phyloP scores from a whole-genome alignment of 345 rosid genomes.

The Pugionium dolabratum region DNA sequence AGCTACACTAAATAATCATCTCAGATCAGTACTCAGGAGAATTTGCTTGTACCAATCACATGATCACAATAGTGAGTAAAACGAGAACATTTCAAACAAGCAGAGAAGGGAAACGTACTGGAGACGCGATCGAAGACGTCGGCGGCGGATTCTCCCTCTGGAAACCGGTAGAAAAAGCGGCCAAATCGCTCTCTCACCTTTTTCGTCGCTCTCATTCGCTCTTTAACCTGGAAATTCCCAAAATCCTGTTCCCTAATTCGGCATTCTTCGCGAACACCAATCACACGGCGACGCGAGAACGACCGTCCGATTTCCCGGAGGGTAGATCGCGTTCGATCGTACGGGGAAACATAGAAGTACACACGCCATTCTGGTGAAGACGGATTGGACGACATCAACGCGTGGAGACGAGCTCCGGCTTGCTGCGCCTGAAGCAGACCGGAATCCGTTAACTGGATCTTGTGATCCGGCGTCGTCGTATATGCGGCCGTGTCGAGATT shows the following conservation, averaged over 20 bases:
- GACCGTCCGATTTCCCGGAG: slow-evolving; percentile 89
- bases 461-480: slow-evolving; percentile 82
- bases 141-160: slow-evolving; percentile 99
- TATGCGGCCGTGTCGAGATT: slow-evolving; percentile 80
- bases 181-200: slow-evolving; percentile 76
- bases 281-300: slow-evolving; percentile 64
- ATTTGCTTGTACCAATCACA: neutral
- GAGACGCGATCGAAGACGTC: slow-evolving; percentile 98
- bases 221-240: slow-evolving; percentile 89
- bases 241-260: slow-evolving; percentile 93
- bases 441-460: slow-evolving; percentile 64
- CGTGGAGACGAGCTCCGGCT: slow-evolving; percentile 61
- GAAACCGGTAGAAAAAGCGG: slow-evolving; percentile 83
- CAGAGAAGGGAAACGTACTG: slow-evolving; percentile 46
- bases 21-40: neutral
- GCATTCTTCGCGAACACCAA: slow-evolving; percentile 96
- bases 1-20: slow-evolving; percentile 3
- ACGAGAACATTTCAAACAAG: neutral
- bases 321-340: slow-evolving; percentile 85
- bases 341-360: slow-evolving; percentile 93
- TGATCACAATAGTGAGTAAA: slow-evolving; percentile 1
- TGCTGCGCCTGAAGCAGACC: slow-evolving; percentile 62
- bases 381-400: slow-evolving; percentile 45
- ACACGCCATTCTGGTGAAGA: slow-evolving; percentile 56
- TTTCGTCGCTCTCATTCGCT: slow-evolving; percentile 73